Evolutionary conservation across 2,329 filamentous ascomycete genomes (phyloP).

Genomic region (Cladophialophora carrionii): DNA sequence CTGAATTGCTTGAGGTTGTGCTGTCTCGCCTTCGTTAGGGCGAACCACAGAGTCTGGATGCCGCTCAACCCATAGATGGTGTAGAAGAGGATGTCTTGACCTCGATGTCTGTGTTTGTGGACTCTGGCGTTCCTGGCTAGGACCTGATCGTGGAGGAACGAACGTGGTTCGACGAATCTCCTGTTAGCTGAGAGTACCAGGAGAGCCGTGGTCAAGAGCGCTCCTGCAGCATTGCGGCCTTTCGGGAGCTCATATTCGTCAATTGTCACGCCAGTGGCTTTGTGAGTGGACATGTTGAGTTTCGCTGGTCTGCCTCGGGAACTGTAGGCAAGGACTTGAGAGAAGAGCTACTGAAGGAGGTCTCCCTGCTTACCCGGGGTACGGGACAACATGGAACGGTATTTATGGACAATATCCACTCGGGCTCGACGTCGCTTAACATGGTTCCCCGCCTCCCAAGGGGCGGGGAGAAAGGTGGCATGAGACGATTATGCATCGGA

Average conservation of each 20-base stretch:
- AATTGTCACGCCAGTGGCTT: conserved; percentile 31
- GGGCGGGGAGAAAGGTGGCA: conserved; percentile 20
- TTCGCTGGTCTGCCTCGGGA: conserved; percentile 1
- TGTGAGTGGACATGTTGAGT: conserved; percentile 28
- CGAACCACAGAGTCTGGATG: conserved; percentile 25
- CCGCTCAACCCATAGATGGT: conserved; percentile 26
- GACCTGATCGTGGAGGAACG: conserved; percentile 31
- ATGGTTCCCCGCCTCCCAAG: conserved; percentile 27
- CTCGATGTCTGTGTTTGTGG: conserved; percentile 23
- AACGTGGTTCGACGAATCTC: conserved; percentile 32
- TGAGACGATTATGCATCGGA: conserved; percentile 1
- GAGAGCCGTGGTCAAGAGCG: conserved; percentile 23
- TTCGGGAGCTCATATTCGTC: conserved; percentile 30
- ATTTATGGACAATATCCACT: conserved; percentile 13
- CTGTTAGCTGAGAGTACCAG: conserved; percentile 30
- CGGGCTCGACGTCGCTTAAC: conserved; percentile 15
- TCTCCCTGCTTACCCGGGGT: conserved; percentile 12
- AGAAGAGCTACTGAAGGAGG: conserved; percentile 14
- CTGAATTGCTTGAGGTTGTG: conserved; percentile 31
- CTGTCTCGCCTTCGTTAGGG: conserved; percentile 25
- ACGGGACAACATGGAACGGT: conserved; percentile 1
- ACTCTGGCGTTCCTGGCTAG: conserved; percentile 24
- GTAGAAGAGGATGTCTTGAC: conserved; percentile 33
- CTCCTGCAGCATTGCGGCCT: conserved; percentile 22
- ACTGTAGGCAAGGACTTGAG: neutral